These are phyloP conservation scores for Tripterygium wilfordii DNA, from an alignment of 177 flowering plant genomes.

Conservation along the genomic window DNA sequence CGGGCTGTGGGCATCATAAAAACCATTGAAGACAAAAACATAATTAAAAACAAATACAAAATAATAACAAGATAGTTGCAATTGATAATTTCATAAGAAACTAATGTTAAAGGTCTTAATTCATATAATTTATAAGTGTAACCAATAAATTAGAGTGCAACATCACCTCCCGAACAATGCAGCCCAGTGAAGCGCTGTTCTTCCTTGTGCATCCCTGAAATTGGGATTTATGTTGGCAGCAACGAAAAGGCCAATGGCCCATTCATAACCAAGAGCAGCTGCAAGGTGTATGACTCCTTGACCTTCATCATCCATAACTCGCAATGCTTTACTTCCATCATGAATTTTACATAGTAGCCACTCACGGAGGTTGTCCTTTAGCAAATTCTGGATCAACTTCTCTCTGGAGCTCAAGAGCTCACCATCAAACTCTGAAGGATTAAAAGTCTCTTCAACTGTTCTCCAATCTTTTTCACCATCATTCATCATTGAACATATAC, in stretches of 20 bases:
- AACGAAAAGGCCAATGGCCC: slow-evolving; percentile 53
- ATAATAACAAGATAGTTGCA: too few relatives aligned
- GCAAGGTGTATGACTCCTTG: slow-evolving; percentile 66
- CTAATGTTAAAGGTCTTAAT: too few relatives aligned
- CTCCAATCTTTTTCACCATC: slow-evolving; percentile 24
- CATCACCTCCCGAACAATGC: slow-evolving; percentile 69
- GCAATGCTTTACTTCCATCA: slow-evolving; percentile 56
- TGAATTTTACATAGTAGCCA: slow-evolving; percentile 60
- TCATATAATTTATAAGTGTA: too few relatives aligned
- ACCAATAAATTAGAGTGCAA: too few relatives aligned
- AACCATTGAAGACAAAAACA: too few relatives aligned
- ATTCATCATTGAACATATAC: slow-evolving; percentile 16
- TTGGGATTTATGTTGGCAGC: slow-evolving; percentile 58
- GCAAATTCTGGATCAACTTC: slow-evolving; percentile 36
- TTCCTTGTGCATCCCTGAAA: slow-evolving; percentile 60
- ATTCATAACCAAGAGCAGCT: slow-evolving; percentile 33
- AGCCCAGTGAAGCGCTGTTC: slow-evolving; percentile 81
- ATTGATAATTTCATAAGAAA: too few relatives aligned
- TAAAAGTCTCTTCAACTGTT: slow-evolving; percentile 20
- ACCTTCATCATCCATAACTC: slow-evolving; percentile 52
- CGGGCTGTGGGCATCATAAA: too few relatives aligned
- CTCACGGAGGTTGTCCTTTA: slow-evolving; percentile 48
- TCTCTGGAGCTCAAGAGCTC: slow-evolving; percentile 24
- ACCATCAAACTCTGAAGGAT: slow-evolving; percentile 2
- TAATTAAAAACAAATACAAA: too few relatives aligned